Conservation (phyloP, 169 alveolate species). For the Plasmodium vinckei region DNA sequence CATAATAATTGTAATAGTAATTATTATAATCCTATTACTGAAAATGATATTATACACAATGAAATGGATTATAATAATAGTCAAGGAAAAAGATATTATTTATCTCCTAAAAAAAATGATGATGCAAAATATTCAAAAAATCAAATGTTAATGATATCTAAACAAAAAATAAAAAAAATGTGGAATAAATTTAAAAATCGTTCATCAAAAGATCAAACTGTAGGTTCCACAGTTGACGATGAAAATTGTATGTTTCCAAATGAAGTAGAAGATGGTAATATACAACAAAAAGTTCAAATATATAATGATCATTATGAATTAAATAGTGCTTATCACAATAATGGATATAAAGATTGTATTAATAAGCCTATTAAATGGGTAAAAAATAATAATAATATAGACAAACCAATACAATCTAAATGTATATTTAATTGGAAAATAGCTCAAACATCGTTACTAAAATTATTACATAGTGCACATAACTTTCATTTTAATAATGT, state of each 20-base stretch:
- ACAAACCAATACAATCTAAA: constrained; percentile 35
- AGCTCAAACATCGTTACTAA: constrained; percentile 19
- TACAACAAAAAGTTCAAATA: constrained; percentile 10
- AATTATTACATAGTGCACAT: constrained; percentile 54
- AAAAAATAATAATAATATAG: constrained; percentile 20
- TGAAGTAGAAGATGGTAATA: not conserved
- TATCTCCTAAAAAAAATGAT: constrained; percentile 25
- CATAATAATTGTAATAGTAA: not conserved
- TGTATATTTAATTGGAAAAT: constrained; percentile 55
- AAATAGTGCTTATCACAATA: not conserved
- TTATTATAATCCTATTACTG: not conserved
- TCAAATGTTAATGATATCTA: constrained; percentile 47
- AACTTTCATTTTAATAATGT: constrained; percentile 75
- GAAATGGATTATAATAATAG: constrained; percentile 19
- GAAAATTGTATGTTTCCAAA: constrained; percentile 25
- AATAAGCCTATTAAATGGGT: constrained; percentile 21
- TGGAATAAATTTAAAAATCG: constrained; percentile 58
- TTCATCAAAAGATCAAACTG: constrained; percentile 45
- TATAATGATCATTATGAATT: not conserved
- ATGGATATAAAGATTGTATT: constrained; percentile 7
- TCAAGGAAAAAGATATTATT: constrained; percentile 30
- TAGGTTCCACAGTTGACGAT: constrained; percentile 13
- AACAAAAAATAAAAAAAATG: constrained; percentile 60
- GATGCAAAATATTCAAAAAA: constrained; percentile 19
- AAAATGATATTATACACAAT: constrained; percentile 2